These are phyloP conservation scores for Nakazawaea sp. DNA, from an alignment of 805 yeast genomes.

Conservation along the genomic window DNA sequence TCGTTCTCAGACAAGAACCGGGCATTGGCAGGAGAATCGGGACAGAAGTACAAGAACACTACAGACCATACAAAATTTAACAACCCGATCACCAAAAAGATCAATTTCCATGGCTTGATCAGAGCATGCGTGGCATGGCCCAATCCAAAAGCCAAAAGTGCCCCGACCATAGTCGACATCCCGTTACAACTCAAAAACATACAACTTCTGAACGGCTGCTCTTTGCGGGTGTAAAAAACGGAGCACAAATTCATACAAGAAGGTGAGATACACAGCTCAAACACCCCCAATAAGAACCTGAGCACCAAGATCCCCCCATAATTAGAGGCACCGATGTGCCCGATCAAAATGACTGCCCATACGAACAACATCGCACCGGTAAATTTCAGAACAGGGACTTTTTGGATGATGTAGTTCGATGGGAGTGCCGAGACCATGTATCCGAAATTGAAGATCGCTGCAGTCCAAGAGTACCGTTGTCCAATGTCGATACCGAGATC, in stretches of 20 bases:
- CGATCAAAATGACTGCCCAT: constrained; percentile 43
- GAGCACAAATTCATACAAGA: constrained; percentile 27
- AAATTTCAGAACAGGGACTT: constrained; percentile 28
- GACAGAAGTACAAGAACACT: constrained; percentile 34
- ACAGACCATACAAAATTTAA: constrained; percentile 45
- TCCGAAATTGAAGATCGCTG: constrained; percentile 57
- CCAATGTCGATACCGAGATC: constrained; percentile 38
- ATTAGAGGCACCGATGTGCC: constrained; percentile 37
- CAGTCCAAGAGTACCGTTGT: constrained; percentile 43
- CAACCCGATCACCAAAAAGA: constrained; percentile 50
- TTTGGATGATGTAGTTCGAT: constrained; percentile 28
- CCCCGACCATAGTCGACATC: constrained; percentile 22
- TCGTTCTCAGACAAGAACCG: constrained; percentile 31
- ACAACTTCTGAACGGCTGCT: constrained; percentile 25
- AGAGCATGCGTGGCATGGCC: constrained; percentile 20
- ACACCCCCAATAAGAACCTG: constrained; percentile 43
- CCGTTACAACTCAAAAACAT: constrained; percentile 20
- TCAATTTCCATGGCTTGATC: constrained; percentile 50
- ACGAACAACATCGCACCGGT: constrained; percentile 27
- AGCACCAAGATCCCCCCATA: constrained; percentile 39
- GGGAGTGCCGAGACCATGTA: constrained; percentile 55
- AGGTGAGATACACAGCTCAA: constrained; percentile 29
- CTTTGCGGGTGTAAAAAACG: constrained; percentile 26
- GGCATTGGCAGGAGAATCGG: constrained; percentile 39
- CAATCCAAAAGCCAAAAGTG: constrained; percentile 22